phyloP scores from a whole-genome alignment of 148 eudicot genomes.

The Linanthus parryae region DNA sequence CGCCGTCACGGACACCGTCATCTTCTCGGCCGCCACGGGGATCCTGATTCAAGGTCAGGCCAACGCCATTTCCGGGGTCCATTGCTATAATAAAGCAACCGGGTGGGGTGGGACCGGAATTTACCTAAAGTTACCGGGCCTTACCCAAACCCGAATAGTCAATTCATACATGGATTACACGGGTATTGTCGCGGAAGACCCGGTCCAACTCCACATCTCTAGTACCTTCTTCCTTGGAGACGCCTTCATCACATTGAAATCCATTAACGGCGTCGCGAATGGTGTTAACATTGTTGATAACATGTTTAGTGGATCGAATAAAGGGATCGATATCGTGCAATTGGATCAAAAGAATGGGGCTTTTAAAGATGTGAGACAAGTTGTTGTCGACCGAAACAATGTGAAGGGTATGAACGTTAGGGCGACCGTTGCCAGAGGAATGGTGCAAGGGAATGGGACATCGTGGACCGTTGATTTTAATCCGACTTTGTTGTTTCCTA shows the following conservation, averaged over 20 bases:
- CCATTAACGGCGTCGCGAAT: constrained; percentile 43
- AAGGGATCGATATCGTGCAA: constrained; percentile 60
- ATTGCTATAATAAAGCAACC: constrained; percentile 86
- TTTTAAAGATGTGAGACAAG: constrained; percentile 48
- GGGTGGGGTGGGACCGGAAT: constrained; percentile 82
- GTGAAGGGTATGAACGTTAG: constrained; percentile 66
- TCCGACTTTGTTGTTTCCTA: constrained; percentile 51
- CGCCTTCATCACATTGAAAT: constrained; percentile 48
- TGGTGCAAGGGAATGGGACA: constrained; percentile 41
- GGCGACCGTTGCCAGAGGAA: constrained; percentile 48
- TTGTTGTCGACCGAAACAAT: constrained; percentile 52
- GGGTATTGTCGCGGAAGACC: constrained; percentile 83
- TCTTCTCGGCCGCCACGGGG: constrained; percentile 75
- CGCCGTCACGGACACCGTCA: constrained; percentile 58
- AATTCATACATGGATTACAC: constrained; percentile 77
- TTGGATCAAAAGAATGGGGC: constrained; percentile 38
- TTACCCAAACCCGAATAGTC: constrained; percentile 77
- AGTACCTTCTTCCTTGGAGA: constrained; percentile 76
- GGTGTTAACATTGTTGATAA: constrained; percentile 75
- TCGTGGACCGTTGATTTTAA: constrained; percentile 64
- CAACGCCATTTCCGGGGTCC: constrained; percentile 67
- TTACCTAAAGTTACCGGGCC: constrained; percentile 53
- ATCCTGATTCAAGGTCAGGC: constrained; percentile 68
- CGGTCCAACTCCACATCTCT: constrained; percentile 61
- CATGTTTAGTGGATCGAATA: constrained; percentile 67